Evolutionary conservation across 441 rosid genomes (phyloP), one percentile per base, ranked within the genome.

Genomic region (Daphne laureola): DNA sequence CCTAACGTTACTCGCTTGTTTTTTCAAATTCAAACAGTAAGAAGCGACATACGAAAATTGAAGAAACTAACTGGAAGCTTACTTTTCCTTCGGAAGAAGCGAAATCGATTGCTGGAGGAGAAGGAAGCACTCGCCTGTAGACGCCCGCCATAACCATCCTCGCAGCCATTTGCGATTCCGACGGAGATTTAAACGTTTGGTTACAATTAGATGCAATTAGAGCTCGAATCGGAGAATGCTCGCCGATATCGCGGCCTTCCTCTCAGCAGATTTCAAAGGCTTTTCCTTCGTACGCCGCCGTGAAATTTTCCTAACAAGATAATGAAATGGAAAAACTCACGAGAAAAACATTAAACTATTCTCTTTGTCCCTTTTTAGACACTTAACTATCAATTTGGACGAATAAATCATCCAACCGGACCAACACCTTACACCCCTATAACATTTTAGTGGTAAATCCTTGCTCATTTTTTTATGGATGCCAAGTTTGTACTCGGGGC

Each of bases 71-170:
- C 0, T 7, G 15, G 27, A 47, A 26, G 43, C 25, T 49, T 49
- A 83, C 98, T 93, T 88, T 91, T 51, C 98, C 98, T 70, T 91
- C 90, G 8, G 75, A 52, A 48, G 98, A 88, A 51, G 95, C 87
- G 71, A 88, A 88, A 35, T 88, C 96, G 23, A 91, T 68, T 1
- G 95, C 96, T 21, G 93, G 93, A 44, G 95, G 98, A 17, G 93
- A 82, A 21, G 93, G 84, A 46, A 91, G 96, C 9, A 74, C 46
- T 0, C 95, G 78, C 15, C 87, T 73, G 69, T 86, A 91, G 68
- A 91, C 61, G 48, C 95, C 94, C 17, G 86, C 93, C 85, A 66
- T 73, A 2, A 87, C 91, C 90, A 91, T 88, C 63, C 35, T 54
- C 57, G 40, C 17, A 40, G 11, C 16, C 21, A 6, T 35, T 35